These are phyloP conservation scores for Tricladium varicosporioides DNA, from an alignment of 2,329 filamentous ascomycete species.

Conservation along the genomic window DNA sequence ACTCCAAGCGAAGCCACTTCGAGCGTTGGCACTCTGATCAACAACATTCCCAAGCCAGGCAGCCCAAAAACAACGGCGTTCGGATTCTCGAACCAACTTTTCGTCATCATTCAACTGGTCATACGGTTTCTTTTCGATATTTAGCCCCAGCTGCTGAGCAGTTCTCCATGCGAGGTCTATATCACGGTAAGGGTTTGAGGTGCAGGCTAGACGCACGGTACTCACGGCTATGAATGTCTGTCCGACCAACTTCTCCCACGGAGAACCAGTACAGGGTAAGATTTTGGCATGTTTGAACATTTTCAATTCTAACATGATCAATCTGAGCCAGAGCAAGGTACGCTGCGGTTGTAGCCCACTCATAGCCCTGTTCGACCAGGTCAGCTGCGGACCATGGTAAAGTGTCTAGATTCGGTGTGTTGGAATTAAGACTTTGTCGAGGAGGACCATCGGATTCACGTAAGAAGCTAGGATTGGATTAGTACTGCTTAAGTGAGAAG, in stretches of 20 bases:
- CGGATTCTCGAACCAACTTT: slow-evolving; percentile 7
- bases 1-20: slow-evolving; percentile 15
- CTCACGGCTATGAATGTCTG: slow-evolving; percentile 18
- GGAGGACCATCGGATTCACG: not conserved
- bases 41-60: slow-evolving; percentile 16
- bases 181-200: not conserved
- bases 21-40: slow-evolving; percentile 10
- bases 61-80: slow-evolving; percentile 18
- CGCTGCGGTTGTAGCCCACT: slow-evolving; percentile 18
- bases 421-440: slow-evolving; percentile 2
- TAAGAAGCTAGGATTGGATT: slow-evolving; percentile 6
- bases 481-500: not conserved
- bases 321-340: slow-evolving; percentile 14
- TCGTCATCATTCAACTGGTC: not conserved
- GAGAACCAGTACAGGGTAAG: slow-evolving; percentile 21
- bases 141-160: slow-evolving; percentile 10
- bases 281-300: slow-evolving; percentile 20
- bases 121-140: slow-evolving; percentile 1
- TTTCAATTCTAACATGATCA: slow-evolving; percentile 17
- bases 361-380: slow-evolving; percentile 11
- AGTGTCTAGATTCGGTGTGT: slow-evolving; percentile 4
- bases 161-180: slow-evolving; percentile 16
- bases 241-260: slow-evolving; percentile 10
- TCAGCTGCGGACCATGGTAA: slow-evolving; percentile 7
- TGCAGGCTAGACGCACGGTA: not conserved